Evolutionary conservation across 176 grass and related monocot species (phyloP).

Genomic region (Thalia dealbata): DNA sequence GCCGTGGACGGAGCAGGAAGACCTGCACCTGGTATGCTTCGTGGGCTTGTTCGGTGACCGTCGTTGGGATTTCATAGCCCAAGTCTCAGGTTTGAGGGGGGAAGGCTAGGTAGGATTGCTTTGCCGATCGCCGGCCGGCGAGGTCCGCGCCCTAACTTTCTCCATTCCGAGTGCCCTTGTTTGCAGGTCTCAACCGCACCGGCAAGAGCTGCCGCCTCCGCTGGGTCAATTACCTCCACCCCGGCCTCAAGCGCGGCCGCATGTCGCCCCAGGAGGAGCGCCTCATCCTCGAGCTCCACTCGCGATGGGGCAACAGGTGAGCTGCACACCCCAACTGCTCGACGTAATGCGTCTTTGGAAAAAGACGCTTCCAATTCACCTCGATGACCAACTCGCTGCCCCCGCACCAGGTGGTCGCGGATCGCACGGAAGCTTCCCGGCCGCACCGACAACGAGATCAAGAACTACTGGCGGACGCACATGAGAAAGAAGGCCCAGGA

Average conservation of each 20-base stretch:
- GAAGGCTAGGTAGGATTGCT: slow-evolving; percentile 23
- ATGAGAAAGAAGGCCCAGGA: slow-evolving; percentile 64
- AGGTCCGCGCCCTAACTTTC: background rate
- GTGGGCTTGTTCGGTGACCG: slow-evolving; percentile 97
- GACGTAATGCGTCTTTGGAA: too few species aligned
- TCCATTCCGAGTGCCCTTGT: background rate
- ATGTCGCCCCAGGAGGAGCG: slow-evolving; percentile 74
- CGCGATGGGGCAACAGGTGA: slow-evolving; percentile 55
- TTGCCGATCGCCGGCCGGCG: background rate
- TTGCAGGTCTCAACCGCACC: slow-evolving; percentile 65
- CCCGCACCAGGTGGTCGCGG: slow-evolving; percentile 38
- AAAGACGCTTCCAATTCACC: background rate
- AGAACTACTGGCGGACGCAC: slow-evolving; percentile 96
- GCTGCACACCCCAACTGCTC: background rate
- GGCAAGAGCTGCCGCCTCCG: slow-evolving; percentile 83
- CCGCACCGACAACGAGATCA: slow-evolving; percentile 97
- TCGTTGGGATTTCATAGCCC: slow-evolving; percentile 98
- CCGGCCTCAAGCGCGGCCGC: slow-evolving; percentile 60
- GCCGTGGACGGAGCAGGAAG: slow-evolving; percentile 87
- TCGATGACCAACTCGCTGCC: background rate
- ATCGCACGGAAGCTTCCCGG: slow-evolving; percentile 79
- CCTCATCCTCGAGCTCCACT: slow-evolving; percentile 60
- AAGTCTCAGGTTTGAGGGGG: slow-evolving; percentile 99
- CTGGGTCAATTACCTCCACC: slow-evolving; percentile 89
- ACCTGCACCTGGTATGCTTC: slow-evolving; percentile 99